A percentile compares a stretch with the other conserved stretches of the same genome.
Conservation (phyloP, 2,329 filamentous ascomycete genomes). For the Dothidotthia symphoricarpi region DNA sequence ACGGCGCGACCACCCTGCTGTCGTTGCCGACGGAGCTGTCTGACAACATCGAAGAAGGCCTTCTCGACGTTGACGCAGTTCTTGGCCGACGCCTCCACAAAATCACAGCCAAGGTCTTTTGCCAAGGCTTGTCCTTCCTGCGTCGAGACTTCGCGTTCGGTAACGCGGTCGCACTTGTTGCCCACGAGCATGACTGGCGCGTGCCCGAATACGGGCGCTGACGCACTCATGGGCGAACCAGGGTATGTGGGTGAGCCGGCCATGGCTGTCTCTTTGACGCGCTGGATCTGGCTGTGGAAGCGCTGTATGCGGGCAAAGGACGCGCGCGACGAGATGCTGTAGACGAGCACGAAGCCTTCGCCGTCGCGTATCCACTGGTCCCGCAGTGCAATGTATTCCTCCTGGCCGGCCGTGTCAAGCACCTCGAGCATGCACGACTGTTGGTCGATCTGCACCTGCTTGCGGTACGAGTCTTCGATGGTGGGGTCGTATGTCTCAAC, state of each 20-base stretch:
- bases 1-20: slow-evolving; percentile 45
- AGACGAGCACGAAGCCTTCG: slow-evolving; percentile 95
- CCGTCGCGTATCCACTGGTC: slow-evolving; percentile 99
- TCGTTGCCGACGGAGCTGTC: slow-evolving; percentile 81
- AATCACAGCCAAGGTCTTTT: slow-evolving; percentile 89
- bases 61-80: slow-evolving; percentile 99
- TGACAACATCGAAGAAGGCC: slow-evolving; percentile 95
- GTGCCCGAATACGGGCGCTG: slow-evolving; percentile 53
- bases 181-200: slow-evolving; percentile 97
- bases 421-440: slow-evolving; percentile 98
- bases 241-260: slow-evolving; percentile 73
- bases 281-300: slow-evolving; percentile 94
- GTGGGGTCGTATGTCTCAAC: slow-evolving; percentile 82
- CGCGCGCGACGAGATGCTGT: slow-evolving; percentile 95
- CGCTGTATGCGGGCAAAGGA: slow-evolving; percentile 93
- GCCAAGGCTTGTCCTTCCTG: slow-evolving; percentile 93
- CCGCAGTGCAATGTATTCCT: slow-evolving; percentile 94
- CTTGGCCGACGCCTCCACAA: slow-evolving; percentile 94
- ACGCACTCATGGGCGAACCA: slow-evolving; percentile 66
- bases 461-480: slow-evolving; percentile 67
- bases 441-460: slow-evolving; percentile 79
- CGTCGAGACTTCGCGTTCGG: slow-evolving; percentile 92
- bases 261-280: slow-evolving; percentile 85
- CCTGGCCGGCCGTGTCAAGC: slow-evolving; percentile 93
- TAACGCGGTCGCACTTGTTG: slow-evolving; percentile 96